Evolutionary conservation across 1,284 basidiomycete species (phyloP).

Genomic region (Moesziomyces aphidis): DNA sequence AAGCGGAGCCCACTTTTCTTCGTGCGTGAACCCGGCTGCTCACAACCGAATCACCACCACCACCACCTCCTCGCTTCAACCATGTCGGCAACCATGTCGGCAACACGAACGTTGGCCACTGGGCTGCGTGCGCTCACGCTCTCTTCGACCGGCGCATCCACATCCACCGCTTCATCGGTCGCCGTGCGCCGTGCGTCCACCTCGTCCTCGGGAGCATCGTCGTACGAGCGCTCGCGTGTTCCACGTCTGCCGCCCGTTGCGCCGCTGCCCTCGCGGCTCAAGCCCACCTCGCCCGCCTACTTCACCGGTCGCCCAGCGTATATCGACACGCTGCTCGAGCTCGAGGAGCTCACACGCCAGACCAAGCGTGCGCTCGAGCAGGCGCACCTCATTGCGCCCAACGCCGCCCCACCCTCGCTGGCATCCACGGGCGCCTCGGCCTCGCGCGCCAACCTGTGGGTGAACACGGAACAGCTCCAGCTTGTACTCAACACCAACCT

Average conservation of each 20-base stretch:
- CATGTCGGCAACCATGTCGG: background rate
- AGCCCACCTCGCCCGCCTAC: constrained; percentile 77
- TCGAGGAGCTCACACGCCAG: constrained; percentile 77
- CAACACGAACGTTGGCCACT: constrained; percentile 10
- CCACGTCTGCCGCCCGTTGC: constrained; percentile 31
- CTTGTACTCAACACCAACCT: constrained; percentile 75
- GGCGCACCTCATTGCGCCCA: constrained; percentile 80
- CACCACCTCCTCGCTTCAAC: background rate
- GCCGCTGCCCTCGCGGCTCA: constrained; percentile 53
- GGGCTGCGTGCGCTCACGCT: constrained; percentile 10
- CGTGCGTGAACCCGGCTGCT: background rate
- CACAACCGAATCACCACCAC: background rate
- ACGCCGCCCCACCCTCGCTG: constrained; percentile 72
- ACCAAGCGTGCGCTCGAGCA: constrained; percentile 75
- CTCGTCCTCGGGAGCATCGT: constrained; percentile 9
- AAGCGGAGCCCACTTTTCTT: constrained; percentile 2
- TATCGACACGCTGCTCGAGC: constrained; percentile 78
- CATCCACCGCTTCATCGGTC: background rate
- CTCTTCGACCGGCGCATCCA: background rate
- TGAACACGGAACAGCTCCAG: constrained; percentile 75
- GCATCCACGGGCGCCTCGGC: constrained; percentile 47
- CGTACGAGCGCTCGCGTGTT: constrained; percentile 13
- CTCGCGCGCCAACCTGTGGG: constrained; percentile 72
- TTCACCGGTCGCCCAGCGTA: constrained; percentile 86
- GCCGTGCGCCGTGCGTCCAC: constrained; percentile 20